Base-by-base conservation (phyloP, 2,329 filamentous ascomycete genomes). In the Chaetomium strumarium region DNA sequence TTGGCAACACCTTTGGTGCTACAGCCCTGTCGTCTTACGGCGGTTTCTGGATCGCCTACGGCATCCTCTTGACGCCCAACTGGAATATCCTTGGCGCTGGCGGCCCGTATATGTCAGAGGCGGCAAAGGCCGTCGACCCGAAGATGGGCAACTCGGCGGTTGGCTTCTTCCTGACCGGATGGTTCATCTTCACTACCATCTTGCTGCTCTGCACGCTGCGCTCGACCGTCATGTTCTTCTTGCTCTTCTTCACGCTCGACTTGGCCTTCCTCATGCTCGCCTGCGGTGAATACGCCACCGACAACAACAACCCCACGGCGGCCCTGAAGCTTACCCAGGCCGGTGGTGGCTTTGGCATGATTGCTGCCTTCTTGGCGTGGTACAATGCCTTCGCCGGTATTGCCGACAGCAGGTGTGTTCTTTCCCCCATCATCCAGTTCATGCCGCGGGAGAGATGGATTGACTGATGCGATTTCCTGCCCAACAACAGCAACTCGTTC, bases 1-100 rank as follows among this genome's bases (percentile, higher is more conserved):
- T 88, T n/a, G 88, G 87, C 52, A 92, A 92, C 76, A 92, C 88
- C 11, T 91, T 92, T 60, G 87, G 87, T 76, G 88, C 86, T 48
- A 91, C 87, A 20, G 86, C 88, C 17, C 73, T 92, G 52, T 88
- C 86, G 10, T 91, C 87, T 0, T 92, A 88, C 65, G 88, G 88
- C 62, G 87, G 87, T 58, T 92, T 92, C 78, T 92, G 88, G 88
- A 80, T 92, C 64, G 75, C 79, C 12, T 86, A 88, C 63, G 87
- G 75, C 57, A 84, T 91, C 62, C 76, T 91, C 49, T 70, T 87
- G 56, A 88, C 85, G 2, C 87, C 80, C 1, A 66, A 78, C 57
- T 90, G 87, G 72, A 68, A 79, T 44, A 83, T 89, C 52, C 67
- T 73, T 9, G 68, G 66, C 30, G 43, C 60, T 0, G 70, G 74